phyloP scores from a whole-genome alignment of 306 rosid species.

The Vicia villosa region DNA sequence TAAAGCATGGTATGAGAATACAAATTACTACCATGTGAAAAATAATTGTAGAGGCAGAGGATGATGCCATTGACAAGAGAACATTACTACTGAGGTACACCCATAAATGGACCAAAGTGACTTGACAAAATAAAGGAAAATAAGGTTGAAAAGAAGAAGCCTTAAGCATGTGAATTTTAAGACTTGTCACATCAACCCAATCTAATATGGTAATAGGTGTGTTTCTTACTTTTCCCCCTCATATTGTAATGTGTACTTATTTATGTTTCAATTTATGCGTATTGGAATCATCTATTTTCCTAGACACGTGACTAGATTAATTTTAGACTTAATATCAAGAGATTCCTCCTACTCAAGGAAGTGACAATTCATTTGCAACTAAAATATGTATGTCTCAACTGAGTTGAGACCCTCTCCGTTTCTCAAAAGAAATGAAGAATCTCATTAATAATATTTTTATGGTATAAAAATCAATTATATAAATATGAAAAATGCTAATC shows the following conservation, averaged over 20 bases:
- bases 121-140: conserved; percentile 4
- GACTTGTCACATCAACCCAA: conserved; percentile 17
- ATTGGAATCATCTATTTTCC: background rate
- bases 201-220: background rate
- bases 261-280: conserved; percentile 2
- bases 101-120: conserved; percentile 12
- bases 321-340: background rate
- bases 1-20: background rate
- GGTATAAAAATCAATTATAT: too few species aligned
- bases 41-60: background rate
- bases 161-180: background rate
- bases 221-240: background rate
- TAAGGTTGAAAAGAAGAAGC: conserved; percentile 1
- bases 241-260: background rate
- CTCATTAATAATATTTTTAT: too few species aligned
- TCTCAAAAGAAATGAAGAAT: too few species aligned
- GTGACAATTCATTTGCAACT: background rate
- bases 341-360: conserved; percentile 7
- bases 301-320: conserved; percentile 21
- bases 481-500: too few species aligned
- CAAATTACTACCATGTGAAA: conserved; percentile 7
- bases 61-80: background rate
- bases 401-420: too few species aligned
- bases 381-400: too few species aligned
- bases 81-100: background rate